phyloP scores from a whole-genome alignment of 352 stramenopile genomes.

The Albugo laibachii region DNA sequence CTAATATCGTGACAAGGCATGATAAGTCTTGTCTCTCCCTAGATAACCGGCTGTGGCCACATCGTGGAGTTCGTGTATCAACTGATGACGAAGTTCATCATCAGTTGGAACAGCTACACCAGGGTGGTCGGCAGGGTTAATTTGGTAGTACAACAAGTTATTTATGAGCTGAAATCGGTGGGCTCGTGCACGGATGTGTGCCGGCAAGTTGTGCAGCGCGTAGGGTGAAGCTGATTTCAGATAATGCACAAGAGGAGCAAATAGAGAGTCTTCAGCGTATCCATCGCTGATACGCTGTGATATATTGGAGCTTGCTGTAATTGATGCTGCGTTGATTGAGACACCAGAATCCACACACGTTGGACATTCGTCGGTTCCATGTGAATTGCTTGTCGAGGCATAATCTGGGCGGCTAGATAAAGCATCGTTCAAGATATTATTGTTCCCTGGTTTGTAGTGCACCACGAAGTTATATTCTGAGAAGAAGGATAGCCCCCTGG shows the following conservation, averaged over 20 bases:
- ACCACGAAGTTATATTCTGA: constrained; percentile 12
- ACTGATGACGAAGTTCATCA: background rate
- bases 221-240: background rate
- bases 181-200: background rate
- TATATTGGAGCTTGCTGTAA: background rate
- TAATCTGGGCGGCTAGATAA: constrained; percentile 7
- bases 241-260: too few relatives aligned
- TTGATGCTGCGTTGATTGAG: background rate
- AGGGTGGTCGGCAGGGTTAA: background rate
- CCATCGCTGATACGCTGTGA: background rate
- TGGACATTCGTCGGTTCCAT: background rate
- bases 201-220: background rate
- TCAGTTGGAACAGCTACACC: too few relatives aligned
- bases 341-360: background rate
- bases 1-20: background rate
- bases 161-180: background rate
- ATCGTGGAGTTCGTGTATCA: too few relatives aligned
- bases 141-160: background rate
- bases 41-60: background rate
- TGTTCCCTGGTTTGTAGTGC: constrained; percentile 9
- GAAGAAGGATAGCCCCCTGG: constrained; percentile 12
- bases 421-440: constrained; percentile 9
- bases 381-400: background rate
- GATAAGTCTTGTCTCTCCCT: background rate
- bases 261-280: background rate